These are phyloP conservation scores for Phycomyces blakesleeanus DNA, from an alignment of 192 early-diverging fungal species.

Conservation along the genomic window DNA sequence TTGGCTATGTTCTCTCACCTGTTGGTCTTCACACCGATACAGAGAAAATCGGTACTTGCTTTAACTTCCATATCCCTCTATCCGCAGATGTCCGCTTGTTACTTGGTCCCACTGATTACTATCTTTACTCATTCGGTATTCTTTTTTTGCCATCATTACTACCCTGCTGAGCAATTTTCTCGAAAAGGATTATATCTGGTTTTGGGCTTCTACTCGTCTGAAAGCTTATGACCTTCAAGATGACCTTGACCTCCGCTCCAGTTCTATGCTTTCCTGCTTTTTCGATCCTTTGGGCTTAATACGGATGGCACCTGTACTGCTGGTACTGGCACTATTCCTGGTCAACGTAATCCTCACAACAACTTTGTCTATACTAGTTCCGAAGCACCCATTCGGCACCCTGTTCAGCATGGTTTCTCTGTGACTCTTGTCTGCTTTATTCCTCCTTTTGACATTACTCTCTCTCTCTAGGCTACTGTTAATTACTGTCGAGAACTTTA, in stretches of 20 bases:
- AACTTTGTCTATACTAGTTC: not conserved
- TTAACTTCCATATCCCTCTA: not conserved
- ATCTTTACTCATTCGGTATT: conserved; percentile 6
- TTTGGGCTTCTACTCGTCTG: not conserved
- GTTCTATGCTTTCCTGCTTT: conserved; percentile 2
- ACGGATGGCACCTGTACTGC: conserved; percentile 1
- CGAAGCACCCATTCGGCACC: not conserved
- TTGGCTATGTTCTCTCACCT: conserved; percentile 22
- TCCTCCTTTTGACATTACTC: not conserved
- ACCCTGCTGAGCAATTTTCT: not conserved
- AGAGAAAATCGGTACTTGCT: not conserved
- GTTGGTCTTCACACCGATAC: conserved; percentile 5
- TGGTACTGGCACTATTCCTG: not conserved
- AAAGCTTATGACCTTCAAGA: not conserved
- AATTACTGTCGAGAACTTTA: not conserved
- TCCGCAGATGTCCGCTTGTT: conserved; percentile 5
- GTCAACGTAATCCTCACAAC: not conserved
- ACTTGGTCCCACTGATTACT: conserved; percentile 15
- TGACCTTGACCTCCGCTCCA: not conserved
- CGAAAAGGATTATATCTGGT: conserved; percentile 5
- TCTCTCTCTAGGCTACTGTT: not conserved
- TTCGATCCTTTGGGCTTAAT: not conserved
- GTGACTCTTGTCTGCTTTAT: not conserved
- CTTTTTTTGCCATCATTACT: conserved; percentile 12
- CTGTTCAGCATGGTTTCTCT: not conserved